Percentiles rank a stretch among this genome's conserved stretches.
Evolutionary conservation across 257 asterid species (phyloP).

Genomic region (Plectranthus barbatus): DNA sequence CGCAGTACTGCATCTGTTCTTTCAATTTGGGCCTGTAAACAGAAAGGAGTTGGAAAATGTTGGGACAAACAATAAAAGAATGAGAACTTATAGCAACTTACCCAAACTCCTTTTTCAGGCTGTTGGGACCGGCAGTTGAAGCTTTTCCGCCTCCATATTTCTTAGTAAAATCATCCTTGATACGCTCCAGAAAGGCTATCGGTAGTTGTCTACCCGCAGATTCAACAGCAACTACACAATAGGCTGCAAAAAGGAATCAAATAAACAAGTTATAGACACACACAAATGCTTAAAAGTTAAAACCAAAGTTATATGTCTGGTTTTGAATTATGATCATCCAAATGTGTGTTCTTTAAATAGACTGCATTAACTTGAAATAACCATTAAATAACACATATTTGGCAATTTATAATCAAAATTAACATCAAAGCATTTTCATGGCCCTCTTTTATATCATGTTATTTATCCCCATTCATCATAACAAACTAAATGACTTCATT

Average conservation of each 20-base stretch:
- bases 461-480: background rate
- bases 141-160: conserved; percentile 46
- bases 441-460: background rate
- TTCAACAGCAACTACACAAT: conserved; percentile 45
- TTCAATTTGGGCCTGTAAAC: conserved; percentile 35
- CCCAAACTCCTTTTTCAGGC: conserved; percentile 49
- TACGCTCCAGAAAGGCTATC: conserved; percentile 38
- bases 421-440: background rate
- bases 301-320: too few species aligned
- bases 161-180: conserved; percentile 41
- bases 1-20: conserved; percentile 50
- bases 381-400: background rate
- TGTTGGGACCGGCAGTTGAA: conserved; percentile 28
- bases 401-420: background rate
- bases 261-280: background rate
- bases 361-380: background rate
- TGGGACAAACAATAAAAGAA: background rate
- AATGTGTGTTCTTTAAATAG: background rate
- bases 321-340: background rate
- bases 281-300: too few species aligned
- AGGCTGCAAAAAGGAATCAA: conserved; percentile 20
- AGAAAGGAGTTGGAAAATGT: background rate
- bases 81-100: background rate
- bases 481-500: background rate
- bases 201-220: conserved; percentile 55